Percentiles rank a stretch among this genome's conserved stretches.
These are phyloP conservation scores for Fusarium sp. DNA, from an alignment of 2,329 filamentous ascomycete species.

Conservation along the genomic window DNA sequence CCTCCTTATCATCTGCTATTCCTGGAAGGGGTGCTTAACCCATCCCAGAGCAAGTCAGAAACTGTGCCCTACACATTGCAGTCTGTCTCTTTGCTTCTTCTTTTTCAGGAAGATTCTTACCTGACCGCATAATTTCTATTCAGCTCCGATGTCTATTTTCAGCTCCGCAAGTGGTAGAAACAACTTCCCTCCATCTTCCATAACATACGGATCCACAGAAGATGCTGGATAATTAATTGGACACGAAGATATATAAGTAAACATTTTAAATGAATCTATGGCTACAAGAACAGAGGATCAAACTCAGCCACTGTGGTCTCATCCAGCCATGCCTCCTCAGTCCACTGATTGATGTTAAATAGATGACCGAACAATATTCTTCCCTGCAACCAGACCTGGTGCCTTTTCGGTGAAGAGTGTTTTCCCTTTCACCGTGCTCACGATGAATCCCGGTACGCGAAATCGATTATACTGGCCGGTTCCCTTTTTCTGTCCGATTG, in stretches of 20 bases:
- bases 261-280: too few relatives aligned
- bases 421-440: not conserved
- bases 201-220: not conserved
- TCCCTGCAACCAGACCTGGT: not conserved
- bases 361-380: not conserved
- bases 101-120: too few relatives aligned
- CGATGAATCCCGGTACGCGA: not conserved
- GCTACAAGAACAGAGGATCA: too few relatives aligned
- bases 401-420: constrained; percentile 3
- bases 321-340: not conserved
- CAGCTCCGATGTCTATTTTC: too few relatives aligned
- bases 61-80: too few relatives aligned
- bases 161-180: too few relatives aligned
- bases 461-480: not conserved
- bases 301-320: too few relatives aligned
- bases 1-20: too few relatives aligned
- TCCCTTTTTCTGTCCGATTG: not conserved
- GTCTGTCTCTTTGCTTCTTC: too few relatives aligned
- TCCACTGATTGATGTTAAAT: not conserved
- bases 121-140: too few relatives aligned
- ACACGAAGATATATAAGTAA: not conserved
- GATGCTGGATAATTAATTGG: not conserved
- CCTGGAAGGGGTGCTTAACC: too few relatives aligned
- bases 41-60: too few relatives aligned
- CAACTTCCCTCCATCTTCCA: not conserved